phyloP scores from a whole-genome alignment of 2,329 filamentous ascomycete genomes.

The Trichoderma citrinoviride region DNA sequence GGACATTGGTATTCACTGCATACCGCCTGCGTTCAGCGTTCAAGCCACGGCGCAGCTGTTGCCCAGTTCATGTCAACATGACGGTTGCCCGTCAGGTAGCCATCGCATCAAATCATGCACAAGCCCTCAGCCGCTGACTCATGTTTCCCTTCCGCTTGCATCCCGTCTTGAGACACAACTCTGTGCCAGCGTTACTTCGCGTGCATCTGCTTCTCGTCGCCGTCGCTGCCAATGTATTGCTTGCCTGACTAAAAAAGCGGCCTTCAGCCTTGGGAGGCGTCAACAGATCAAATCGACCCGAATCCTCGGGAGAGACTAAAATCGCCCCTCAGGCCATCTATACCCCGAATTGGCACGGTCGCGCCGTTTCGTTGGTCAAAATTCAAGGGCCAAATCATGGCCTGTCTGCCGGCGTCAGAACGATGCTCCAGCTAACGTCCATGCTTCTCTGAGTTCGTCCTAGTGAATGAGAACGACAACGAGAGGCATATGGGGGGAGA shows the following conservation, averaged over 20 bases:
- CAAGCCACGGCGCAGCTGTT: constrained; percentile 6
- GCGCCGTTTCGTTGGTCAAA: constrained; percentile 27
- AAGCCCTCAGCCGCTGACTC: constrained; percentile 9
- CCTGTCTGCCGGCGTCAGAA: constrained; percentile 19
- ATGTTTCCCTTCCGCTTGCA: background rate
- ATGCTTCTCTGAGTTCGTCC: constrained; percentile 18
- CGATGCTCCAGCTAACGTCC: constrained; percentile 19
- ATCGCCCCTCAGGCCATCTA: constrained; percentile 24
- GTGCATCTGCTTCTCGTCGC: background rate
- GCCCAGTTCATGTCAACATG: background rate
- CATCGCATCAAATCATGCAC: background rate
- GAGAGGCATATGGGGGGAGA: background rate
- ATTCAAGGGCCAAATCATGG: constrained; percentile 16
- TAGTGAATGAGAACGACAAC: background rate
- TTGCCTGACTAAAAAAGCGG: background rate
- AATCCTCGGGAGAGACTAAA: constrained; percentile 42
- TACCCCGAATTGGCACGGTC: constrained; percentile 25
- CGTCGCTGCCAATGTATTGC: background rate
- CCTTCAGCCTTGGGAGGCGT: constrained; percentile 26
- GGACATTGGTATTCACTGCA: background rate
- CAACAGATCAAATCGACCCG: constrained; percentile 40
- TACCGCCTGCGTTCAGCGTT: background rate
- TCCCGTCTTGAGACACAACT: background rate
- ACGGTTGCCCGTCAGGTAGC: background rate
- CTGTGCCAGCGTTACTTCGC: background rate